These are phyloP conservation scores for Hortiboletus campestris DNA, from an alignment of 768 basidiomycete species.

Conservation along the genomic window DNA sequence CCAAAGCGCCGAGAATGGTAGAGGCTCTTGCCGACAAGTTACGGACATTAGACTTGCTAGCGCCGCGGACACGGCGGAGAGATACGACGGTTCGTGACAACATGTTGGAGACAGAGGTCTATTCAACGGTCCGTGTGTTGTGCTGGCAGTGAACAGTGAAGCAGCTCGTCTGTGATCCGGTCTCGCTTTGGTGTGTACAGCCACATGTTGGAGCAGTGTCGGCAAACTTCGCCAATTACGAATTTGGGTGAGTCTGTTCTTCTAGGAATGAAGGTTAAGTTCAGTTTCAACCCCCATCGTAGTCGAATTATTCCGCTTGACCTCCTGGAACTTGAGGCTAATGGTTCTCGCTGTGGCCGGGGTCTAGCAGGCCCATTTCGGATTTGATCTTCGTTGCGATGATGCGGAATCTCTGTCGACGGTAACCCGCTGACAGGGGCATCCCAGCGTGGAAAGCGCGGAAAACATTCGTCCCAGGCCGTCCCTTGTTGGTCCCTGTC, in stretches of 20 bases:
- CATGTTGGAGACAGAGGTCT: slow-evolving; percentile 10
- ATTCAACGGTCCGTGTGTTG: not conserved
- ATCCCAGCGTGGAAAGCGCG: slow-evolving; percentile 28
- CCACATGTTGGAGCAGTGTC: slow-evolving; percentile 17
- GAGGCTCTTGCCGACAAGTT: slow-evolving; percentile 70
- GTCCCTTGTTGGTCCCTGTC: slow-evolving; percentile 10
- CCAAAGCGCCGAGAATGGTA: slow-evolving; percentile 59
- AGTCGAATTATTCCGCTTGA: not conserved
- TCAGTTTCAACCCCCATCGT: not conserved
- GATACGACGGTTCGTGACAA: slow-evolving; percentile 21
- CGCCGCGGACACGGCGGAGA: slow-evolving; percentile 16
- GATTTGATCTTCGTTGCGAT: slow-evolving; percentile 29
- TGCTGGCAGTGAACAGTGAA: not conserved
- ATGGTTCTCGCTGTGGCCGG: slow-evolving; percentile 13
- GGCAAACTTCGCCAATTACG: not conserved
- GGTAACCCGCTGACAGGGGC: slow-evolving; percentile 26
- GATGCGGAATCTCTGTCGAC: slow-evolving; percentile 17
- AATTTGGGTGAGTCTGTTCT: not conserved
- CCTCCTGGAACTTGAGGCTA: not conserved
- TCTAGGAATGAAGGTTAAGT: not conserved
- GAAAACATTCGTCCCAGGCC: slow-evolving; percentile 15
- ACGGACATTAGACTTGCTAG: slow-evolving; percentile 31
- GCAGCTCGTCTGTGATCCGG: slow-evolving; percentile 5
- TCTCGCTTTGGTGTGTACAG: slow-evolving; percentile 8
- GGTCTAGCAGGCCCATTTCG: slow-evolving; percentile 13